Percentiles rank a stretch among this genome's conserved stretches.
These are phyloP conservation scores for Aspergillus calidoustus DNA, from an alignment of 2,329 filamentous ascomycete species.

Conservation along the genomic window DNA sequence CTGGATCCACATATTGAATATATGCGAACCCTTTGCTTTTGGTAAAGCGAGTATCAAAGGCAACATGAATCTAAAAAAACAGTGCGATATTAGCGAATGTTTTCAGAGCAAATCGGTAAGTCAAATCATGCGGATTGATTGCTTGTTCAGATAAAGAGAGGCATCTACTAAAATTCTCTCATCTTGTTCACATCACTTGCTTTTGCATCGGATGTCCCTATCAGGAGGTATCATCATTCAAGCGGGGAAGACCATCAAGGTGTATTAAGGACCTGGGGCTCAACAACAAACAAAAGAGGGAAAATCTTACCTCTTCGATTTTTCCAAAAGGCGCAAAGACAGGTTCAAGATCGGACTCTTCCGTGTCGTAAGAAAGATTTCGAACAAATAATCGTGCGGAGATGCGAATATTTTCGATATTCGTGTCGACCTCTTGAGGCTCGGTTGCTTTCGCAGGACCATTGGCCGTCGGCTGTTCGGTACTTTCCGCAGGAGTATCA, in stretches of 20 bases:
- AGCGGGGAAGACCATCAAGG: slow-evolving; percentile 33
- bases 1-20: slow-evolving; percentile 74
- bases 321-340: slow-evolving; percentile 73
- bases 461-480: slow-evolving; percentile 15
- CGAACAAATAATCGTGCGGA: slow-evolving; percentile 84
- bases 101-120: slow-evolving; percentile 31
- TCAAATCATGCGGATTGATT: slow-evolving; percentile 27
- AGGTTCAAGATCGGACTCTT: slow-evolving; percentile 74
- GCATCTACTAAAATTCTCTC: slow-evolving; percentile 99
- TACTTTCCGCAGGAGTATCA: slow-evolving; percentile 22
- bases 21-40: slow-evolving; percentile 89
- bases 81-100: slow-evolving; percentile 47
- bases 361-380: slow-evolving; percentile 82
- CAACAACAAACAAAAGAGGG: slow-evolving; percentile 18
- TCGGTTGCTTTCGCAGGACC: slow-evolving; percentile 16
- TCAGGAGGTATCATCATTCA: slow-evolving; percentile 94
- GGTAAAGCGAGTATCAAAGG: slow-evolving; percentile 70
- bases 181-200: slow-evolving; percentile 89
- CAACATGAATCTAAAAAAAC: slow-evolving; percentile 77
- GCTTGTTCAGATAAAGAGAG: slow-evolving; percentile 78
- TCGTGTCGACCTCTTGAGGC: slow-evolving; percentile 40
- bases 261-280: slow-evolving; percentile 17
- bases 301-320: slow-evolving; percentile 84
- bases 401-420: slow-evolving; percentile 67
- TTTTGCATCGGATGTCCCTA: slow-evolving; percentile 99